Conservation (phyloP, 495 filamentous ascomycete genomes). For the Neurospora sp. region DNA sequence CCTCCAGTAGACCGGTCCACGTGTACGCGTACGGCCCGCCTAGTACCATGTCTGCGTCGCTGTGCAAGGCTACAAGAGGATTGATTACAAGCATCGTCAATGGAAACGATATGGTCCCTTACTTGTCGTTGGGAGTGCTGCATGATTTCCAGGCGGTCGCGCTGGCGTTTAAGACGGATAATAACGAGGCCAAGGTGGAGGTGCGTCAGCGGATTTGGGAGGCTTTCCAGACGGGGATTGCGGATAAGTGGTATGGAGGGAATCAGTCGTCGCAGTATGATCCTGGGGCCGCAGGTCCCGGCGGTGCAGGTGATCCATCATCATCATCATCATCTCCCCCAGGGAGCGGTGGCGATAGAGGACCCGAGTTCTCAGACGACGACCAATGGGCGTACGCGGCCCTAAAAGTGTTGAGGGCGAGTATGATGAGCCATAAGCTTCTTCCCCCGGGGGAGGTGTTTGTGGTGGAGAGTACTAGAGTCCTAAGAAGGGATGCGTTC, state of each 20-base stretch:
- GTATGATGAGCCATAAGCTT: conserved; percentile 61
- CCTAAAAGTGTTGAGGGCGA: conserved; percentile 52
- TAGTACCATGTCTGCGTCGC: conserved; percentile 59
- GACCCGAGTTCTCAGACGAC: conserved; percentile 32
- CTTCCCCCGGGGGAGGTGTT: conserved; percentile 72
- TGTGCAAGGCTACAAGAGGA: conserved; percentile 60
- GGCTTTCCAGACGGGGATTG: conserved; percentile 39
- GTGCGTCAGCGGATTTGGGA: conserved; percentile 57
- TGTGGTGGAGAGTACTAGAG: conserved; percentile 52
- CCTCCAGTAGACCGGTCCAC: conserved; percentile 57
- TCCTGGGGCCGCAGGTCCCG: background rate
- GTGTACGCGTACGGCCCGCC: conserved; percentile 75
- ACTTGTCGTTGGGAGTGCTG: conserved; percentile 61
- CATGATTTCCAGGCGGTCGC: conserved; percentile 67
- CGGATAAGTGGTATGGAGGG: conserved; percentile 34
- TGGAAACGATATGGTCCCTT: conserved; percentile 62
- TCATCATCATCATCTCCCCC: background rate
- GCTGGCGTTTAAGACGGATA: conserved; percentile 61
- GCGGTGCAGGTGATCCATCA: background rate
- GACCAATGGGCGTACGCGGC: conserved; percentile 64
- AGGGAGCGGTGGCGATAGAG: background rate
- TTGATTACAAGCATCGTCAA: conserved; percentile 68
- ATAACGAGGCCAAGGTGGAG: conserved; percentile 51
- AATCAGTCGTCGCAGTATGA: conserved; percentile 2
- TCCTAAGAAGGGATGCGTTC: conserved; percentile 50